Evolutionary conservation across 148 eudicot genomes (phyloP).

Genomic region (Amaranthus hypochondriacus): DNA sequence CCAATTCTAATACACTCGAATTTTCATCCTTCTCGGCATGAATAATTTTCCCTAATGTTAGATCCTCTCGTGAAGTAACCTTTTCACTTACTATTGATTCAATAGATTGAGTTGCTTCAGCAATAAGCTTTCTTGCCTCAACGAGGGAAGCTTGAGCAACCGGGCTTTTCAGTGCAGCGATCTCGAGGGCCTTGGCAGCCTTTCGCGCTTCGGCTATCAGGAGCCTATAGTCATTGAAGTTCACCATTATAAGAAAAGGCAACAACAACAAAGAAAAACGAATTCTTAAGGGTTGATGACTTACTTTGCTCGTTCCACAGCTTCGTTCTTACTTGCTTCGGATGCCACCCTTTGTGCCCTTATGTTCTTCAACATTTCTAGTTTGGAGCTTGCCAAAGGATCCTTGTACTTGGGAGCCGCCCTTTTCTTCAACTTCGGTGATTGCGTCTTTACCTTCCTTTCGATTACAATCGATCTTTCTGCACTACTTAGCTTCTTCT

Average conservation of each 20-base stretch:
- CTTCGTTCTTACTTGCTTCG: conserved; percentile 46
- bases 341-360: conserved; percentile 70
- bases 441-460: conserved; percentile 25
- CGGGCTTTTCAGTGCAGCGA: conserved; percentile 66
- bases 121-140: conserved; percentile 76
- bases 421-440: conserved; percentile 34
- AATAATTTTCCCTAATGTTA: conserved; percentile 13
- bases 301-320: conserved; percentile 80
- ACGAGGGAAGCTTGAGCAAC: conserved; percentile 73
- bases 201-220: conserved; percentile 87
- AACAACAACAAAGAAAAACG: neutral
- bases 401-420: conserved; percentile 57
- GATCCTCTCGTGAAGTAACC: conserved; percentile 15
- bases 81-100: conserved; percentile 45
- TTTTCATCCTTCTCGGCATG: conserved; percentile 17
- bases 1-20: neutral
- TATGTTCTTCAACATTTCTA: conserved; percentile 85
- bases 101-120: conserved; percentile 69
- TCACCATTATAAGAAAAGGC: neutral
- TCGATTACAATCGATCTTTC: conserved; percentile 20
- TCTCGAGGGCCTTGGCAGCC: conserved; percentile 82
- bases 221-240: conserved; percentile 35
- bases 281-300: conserved; percentile 8
- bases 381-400: conserved; percentile 70
- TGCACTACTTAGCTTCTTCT: conserved; percentile 28